These are phyloP conservation scores for Leishmania major DNA, from an alignment of 208 protist genomes.

Conservation along the genomic window DNA sequence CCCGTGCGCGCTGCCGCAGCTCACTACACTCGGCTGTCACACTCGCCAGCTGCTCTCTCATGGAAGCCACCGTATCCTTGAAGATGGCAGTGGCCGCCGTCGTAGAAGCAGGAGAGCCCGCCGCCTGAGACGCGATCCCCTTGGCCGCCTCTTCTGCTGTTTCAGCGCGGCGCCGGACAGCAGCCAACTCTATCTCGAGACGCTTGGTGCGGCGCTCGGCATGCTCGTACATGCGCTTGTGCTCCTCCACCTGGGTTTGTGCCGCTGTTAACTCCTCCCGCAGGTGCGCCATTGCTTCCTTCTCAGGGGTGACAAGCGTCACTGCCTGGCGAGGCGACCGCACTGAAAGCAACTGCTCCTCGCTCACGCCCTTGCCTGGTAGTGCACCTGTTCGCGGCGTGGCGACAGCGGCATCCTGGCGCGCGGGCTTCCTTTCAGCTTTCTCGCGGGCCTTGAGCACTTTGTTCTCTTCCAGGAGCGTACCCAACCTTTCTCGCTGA, in stretches of 20 bases:
- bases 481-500: background rate
- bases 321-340: conserved; percentile 12
- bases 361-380: background rate
- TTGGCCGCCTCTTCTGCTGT: background rate
- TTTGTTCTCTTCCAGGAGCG: background rate
- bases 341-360: background rate
- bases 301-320: conserved; percentile 3
- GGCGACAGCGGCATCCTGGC: background rate
- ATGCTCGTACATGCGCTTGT: conserved; percentile 20
- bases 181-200: conserved; percentile 22
- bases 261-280: conserved; percentile 17
- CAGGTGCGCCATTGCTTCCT: conserved; percentile 10
- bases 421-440: background rate
- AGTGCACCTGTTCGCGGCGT: background rate
- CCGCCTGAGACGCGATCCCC: background rate
- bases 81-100: background rate
- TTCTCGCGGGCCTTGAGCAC: background rate
- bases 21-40: background rate
- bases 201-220: conserved; percentile 17
- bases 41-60: conserved; percentile 2
- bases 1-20: conserved; percentile 11
- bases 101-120: background rate
- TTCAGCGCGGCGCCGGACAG: background rate
- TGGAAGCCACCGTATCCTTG: background rate
- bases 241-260: conserved; percentile 2